Evolutionary conservation across 1,284 basidiomycete genomes (phyloP).

Genomic region (Caloboletus firmus): DNA sequence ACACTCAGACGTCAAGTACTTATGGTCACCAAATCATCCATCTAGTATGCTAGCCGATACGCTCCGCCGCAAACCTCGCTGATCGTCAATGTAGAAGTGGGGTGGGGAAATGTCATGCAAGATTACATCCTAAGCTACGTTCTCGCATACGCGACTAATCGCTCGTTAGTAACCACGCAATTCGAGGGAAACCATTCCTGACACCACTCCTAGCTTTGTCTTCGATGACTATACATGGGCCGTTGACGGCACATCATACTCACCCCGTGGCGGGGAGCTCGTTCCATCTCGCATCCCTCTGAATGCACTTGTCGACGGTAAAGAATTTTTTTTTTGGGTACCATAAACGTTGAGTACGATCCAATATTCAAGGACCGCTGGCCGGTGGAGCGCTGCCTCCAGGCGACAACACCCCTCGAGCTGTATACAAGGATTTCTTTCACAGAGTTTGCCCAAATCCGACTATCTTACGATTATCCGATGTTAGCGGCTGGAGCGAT

Average conservation of each 20-base stretch:
- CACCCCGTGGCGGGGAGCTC: constrained; percentile 31
- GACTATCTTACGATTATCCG: constrained; percentile 27
- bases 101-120: constrained; percentile 46
- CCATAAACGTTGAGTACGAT: not conserved
- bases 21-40: constrained; percentile 33
- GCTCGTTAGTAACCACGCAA: constrained; percentile 32
- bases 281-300: constrained; percentile 41
- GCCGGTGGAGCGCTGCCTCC: constrained; percentile 37
- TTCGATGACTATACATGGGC: constrained; percentile 43
- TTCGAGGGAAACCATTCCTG: not conserved
- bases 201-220: constrained; percentile 34
- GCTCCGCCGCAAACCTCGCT: not conserved
- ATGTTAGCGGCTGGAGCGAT: constrained; percentile 22
- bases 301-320: constrained; percentile 27
- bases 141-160: constrained; percentile 36
- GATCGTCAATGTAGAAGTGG: constrained; percentile 26
- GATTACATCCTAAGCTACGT: constrained; percentile 38
- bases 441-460: constrained; percentile 38
- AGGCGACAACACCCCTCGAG: constrained; percentile 33
- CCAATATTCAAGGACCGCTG: constrained; percentile 35
- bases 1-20: constrained; percentile 27
- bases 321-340: not conserved
- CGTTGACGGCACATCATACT: constrained; percentile 28
- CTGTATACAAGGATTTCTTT: constrained; percentile 38
- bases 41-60: constrained; percentile 6